Evolutionary conservation across 352 stramenopile species (phyloP), one percentile per base, ranked within the genome.

Genomic region (Pythium myriotylum): DNA sequence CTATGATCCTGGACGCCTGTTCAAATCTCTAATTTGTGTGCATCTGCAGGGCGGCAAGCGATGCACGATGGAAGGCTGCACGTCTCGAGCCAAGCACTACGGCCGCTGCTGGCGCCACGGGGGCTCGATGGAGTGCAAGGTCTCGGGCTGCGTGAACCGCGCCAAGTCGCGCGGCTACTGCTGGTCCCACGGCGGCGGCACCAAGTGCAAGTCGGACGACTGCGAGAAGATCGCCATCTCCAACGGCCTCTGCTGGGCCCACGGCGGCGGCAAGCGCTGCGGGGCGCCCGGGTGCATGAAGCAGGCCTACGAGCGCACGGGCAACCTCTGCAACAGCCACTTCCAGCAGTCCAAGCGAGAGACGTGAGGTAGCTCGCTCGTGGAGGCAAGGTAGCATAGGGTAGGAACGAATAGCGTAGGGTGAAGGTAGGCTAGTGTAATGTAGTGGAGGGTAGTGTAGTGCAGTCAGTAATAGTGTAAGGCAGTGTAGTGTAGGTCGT

Each of bases 161-260:
- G 84, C 83, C 68, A 92, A 92, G 67, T 90, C 83, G 33, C 74
- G 81, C 23, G 85, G 85, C 3, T 85, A 86, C 50, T 94, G 85
- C 63, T 92, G 84, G 85, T 91, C 80, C 1, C 85, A 94, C 60
- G 85, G 85, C 37, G 85, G 85, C 6, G 85, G 85, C 17, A 88
- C 78, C 54, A 88, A 89, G 59, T 94, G 85, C 71, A 84, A 85
- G 50, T 49, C 59, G 10, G 69, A 75, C n/a, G 66, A 74, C 35
- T 94, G 85, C 55, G 74, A 84, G 54, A 92, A 89, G 66, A 89
- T 89, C 46, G 80, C 82, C 59, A 88, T 90, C 59, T 89, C 80
- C 1, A 89, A 89, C 56, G 80, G 74, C 0, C 62, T 90, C 5
- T 92, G 83, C 61, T 90, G 83, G 81, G 80, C 83, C 8, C 78